Base-by-base conservation (phyloP, 2,329 filamentous ascomycete species). In the Tothia fuscella region DNA sequence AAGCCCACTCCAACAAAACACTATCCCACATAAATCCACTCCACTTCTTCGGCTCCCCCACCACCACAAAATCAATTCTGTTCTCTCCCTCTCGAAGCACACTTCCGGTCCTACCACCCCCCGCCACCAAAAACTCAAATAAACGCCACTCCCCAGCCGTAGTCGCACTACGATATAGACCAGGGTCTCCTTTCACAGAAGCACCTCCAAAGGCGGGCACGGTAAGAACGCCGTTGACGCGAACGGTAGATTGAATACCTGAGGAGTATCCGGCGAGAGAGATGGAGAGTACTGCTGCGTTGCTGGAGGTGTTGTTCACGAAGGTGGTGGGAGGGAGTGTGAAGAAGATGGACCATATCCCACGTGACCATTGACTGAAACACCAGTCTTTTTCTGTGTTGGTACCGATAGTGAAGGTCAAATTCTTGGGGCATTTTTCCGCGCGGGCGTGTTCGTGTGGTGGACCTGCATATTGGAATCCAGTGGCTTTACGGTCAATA, bases 141-240 rank as follows among this genome's bases (percentile, higher is more conserved):
- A 65, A 55, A 41, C 63, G 55, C 66, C 66, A 70, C 53, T 71
- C 67, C 1, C 68, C 67, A 4, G 62, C 65, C 19, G 53, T 51
- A 5, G 65, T 71, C 16, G 59, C 65, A 7, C 61, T 64, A n/a
- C 67, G 58, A 51, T 71, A 71, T 26, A 69, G 55, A 16, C 60
- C 60, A 4, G 66, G 67, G 46, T 70, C 68, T 28, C 21, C 48
- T 32, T 9, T 47, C 54, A 29, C 54, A 59, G n/a, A 39, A 36
- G 49, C 52, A 6, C 48, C 49, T 6, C 51, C 52, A 1, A 59
- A 64, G 39, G 68, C 55, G 40, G 66, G 65, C 0, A 63, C 63
- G 4, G 68, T 50, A 32, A 54, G 51, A 10, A 51, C 50, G 3
- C 56, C 57, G 42, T 69, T 69, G 19, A 65, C 55, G n/a, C 59